Evolutionary conservation across 441 rosid species (phyloP).

Genomic region (Adansonia madagascariensis): DNA sequence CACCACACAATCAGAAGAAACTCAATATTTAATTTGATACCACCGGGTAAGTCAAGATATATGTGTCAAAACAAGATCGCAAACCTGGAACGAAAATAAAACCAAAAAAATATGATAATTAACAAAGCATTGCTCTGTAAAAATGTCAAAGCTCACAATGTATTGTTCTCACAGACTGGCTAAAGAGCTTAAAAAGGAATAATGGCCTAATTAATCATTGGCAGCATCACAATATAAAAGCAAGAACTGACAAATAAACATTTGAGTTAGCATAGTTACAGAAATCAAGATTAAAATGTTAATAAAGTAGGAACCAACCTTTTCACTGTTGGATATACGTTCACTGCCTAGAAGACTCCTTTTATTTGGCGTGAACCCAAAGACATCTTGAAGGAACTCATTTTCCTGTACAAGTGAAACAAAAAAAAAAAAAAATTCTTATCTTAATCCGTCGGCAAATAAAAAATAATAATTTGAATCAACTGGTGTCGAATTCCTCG

Average conservation of each 20-base stretch:
- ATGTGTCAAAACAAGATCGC: neutral
- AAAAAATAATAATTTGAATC: slow-evolving; percentile 6
- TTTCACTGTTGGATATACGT: slow-evolving; percentile 53
- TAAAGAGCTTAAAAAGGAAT: neutral
- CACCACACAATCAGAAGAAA: slow-evolving; percentile 18
- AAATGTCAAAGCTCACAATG: slow-evolving; percentile 1
- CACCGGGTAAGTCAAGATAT: neutral
- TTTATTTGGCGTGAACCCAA: slow-evolving; percentile 74
- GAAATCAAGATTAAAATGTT: neutral
- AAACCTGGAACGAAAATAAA: neutral
- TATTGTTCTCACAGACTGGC: neutral
- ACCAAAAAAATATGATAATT: neutral
- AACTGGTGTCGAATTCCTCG: neutral
- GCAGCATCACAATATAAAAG: neutral
- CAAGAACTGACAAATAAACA: neutral
- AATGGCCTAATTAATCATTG: neutral
- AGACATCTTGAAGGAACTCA: slow-evolving; percentile 76
- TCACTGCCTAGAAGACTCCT: slow-evolving; percentile 45
- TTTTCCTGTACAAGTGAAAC: slow-evolving; percentile 63
- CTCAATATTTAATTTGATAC: slow-evolving; percentile 10
- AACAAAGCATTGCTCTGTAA: neutral
- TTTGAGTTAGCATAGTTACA: neutral
- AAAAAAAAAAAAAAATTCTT: neutral
- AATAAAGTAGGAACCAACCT: slow-evolving; percentile 47
- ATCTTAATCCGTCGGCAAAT: slow-evolving; percentile 8